Evolutionary conservation across 1,284 basidiomycete genomes (phyloP), one percentile per base, ranked within the genome.

Genomic region (Cryptococcus sp.): DNA sequence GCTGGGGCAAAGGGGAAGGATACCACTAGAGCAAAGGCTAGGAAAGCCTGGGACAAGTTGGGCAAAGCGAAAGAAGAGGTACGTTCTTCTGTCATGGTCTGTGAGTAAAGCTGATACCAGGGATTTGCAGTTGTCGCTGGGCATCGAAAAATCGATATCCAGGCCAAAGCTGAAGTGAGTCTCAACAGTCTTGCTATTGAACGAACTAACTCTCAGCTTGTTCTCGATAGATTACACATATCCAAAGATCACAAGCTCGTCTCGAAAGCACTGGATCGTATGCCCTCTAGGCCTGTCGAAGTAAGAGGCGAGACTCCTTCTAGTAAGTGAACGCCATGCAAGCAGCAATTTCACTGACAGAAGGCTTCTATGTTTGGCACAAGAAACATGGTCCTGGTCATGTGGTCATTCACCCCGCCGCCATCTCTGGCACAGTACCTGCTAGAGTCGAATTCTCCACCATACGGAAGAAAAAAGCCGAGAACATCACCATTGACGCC

Each of bases 331-430:
- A 9, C 10, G 9, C 16, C 14, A 5, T 7, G 5, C 36, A 39
- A 39, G 14, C 36, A n/a, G 16, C 4, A 10, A 10, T 25, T 21
- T 36, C 4, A 21, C 34, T 25, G 14, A 24, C 11, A 45, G 21
- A 34, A 67, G 65, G 61, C 21, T 67, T 63, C 53, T 67, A 63
- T 47, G 61, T 62, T 13, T 48, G 54, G 34, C 61, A 65, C 44
- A 23, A 18, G 11, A 43, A 50, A 25, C 60, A 62, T 21, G 59
- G 61, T 22, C 61, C 63, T 2, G 63, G 65, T 1, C 63, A 65
- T 44, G 41, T 67, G 21, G 53, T 64, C 37, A 59, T 67, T 44
- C 50, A 67, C 31, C 60, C 59, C 39, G 55, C 53, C 5, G 18
- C 40, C 21, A 11, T n/a, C 5, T n/a, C 7, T 1, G 23, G 44